These are phyloP conservation scores for Cornus florida DNA, from an alignment of 148 eudicot species.

Conservation along the genomic window DNA sequence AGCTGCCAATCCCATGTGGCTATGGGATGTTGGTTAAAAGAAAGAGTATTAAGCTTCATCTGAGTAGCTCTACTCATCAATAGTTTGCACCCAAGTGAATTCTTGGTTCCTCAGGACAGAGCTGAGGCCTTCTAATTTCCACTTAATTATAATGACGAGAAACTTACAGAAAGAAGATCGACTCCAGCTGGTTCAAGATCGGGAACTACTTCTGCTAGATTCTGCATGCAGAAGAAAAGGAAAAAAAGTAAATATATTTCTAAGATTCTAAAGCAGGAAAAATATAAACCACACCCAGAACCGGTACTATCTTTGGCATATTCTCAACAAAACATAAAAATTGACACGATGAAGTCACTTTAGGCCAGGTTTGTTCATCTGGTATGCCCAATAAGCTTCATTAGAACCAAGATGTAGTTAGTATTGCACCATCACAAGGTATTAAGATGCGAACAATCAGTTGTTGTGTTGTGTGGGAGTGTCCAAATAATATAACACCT, in stretches of 20 bases:
- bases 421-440: not conserved
- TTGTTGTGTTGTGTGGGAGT: not conserved
- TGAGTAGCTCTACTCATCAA: too few species aligned
- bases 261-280: not conserved
- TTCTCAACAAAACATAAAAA: not conserved
- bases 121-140: too few species aligned
- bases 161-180: too few species aligned
- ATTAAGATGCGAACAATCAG: not conserved
- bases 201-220: too few species aligned
- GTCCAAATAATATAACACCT: not conserved
- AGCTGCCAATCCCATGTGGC: too few species aligned
- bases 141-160: too few species aligned
- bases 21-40: too few species aligned
- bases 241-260: not conserved
- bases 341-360: not conserved
- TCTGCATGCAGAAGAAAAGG: too few species aligned
- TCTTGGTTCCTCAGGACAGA: too few species aligned
- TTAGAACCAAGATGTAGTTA: not conserved
- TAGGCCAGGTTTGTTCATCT: not conserved
- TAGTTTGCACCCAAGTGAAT: too few species aligned
- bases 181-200: too few species aligned
- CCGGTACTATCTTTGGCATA: not conserved
- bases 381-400: not conserved
- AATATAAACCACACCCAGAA: not conserved
- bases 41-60: too few species aligned